Evolutionary conservation across 495 filamentous ascomycete genomes (phyloP), one percentile per base, ranked within the genome.

Genomic region (Friedmanniomyces endolithicus): DNA sequence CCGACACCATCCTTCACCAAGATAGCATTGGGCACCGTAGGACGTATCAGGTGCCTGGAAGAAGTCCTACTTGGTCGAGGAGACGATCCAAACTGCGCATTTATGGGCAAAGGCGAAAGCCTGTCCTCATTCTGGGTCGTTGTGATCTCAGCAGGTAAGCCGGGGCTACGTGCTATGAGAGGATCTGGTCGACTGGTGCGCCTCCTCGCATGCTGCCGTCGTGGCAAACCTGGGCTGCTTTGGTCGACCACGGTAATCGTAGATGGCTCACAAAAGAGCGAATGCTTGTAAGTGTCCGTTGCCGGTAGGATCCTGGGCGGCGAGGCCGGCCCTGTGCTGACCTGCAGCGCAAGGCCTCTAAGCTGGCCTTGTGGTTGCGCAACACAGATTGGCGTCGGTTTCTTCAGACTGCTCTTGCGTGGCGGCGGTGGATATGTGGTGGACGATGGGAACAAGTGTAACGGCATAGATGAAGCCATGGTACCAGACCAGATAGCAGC

Each of bases 251-350:
- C 41, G 24, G 55, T 33, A 6, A 25, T n/a, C 23, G 22, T 44
- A 19, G 54, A 17, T 23, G 58, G 50, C 27, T 58, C 59, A 46
- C 59, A 62, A 25, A 62, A 58, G 9, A 62, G 50, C 1, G 59
- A 57, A 31, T 62, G 59, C 47, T 62, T 62, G 48, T 58, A 55
- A 7, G 27, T 41, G 27, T 55, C 24, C 17, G 20, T 33, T 3
- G 55, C 54, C 12, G 59, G 55, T 20, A 39, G 50, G 1, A 62
- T 41, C 12, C 34, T 27, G 12, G 53, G 44, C 17, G 46, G 7
- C 23, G 35, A 27, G 16, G 6, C 34, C 25, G 35, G 19, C 1
- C 14, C 20, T 1, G 55, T 6, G 8, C 24, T 50, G 44, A 62
- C 25, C 27, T 58, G 49, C 1, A 62, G n/a, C 19, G 59, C 54